Percentiles rank a stretch among this genome's conserved stretches.
phyloP scores from a whole-genome alignment of 257 asterid genomes.

The Solanum chiquidenum region DNA sequence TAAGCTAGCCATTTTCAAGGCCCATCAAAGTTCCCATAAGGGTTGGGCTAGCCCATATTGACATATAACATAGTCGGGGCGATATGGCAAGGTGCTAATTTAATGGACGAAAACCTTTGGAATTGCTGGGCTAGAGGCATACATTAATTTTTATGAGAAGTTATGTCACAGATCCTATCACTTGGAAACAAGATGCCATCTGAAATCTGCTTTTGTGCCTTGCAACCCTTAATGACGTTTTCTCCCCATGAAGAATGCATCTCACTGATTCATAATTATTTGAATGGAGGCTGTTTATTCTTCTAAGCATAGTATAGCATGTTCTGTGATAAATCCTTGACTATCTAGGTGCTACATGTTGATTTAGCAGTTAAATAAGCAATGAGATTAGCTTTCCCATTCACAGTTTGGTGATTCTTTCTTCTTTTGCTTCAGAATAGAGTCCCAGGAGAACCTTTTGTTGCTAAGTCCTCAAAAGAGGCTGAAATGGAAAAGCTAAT shows the following conservation, averaged over 20 bases:
- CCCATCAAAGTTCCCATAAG: not conserved
- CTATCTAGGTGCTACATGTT: not conserved
- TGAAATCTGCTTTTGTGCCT: not conserved
- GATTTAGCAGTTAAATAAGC: not conserved
- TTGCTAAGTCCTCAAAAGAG: conserved; percentile 74
- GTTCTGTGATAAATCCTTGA: not conserved
- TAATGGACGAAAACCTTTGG: not conserved
- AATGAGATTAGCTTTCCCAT: not conserved
- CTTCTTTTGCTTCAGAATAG: conserved; percentile 44
- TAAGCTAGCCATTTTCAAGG: not conserved
- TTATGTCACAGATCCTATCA: not conserved
- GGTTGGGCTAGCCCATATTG: not conserved
- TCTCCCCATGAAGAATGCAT: not conserved
- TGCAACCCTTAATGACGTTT: not conserved
- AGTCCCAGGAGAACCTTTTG: conserved; percentile 74
- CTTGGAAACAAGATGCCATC: not conserved
- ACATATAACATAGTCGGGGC: not conserved
- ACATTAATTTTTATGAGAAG: not conserved
- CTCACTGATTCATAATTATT: not conserved
- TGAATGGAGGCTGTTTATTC: not conserved
- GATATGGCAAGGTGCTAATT: not conserved
- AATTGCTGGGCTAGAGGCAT: not conserved
- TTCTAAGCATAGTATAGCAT: not conserved
- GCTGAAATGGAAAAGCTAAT: conserved; percentile 85
- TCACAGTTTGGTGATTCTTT: not conserved